Evolutionary conservation across 805 yeast species (phyloP), one percentile per base, ranked within the genome.

Genomic region (Isabelozyma rhagii): DNA sequence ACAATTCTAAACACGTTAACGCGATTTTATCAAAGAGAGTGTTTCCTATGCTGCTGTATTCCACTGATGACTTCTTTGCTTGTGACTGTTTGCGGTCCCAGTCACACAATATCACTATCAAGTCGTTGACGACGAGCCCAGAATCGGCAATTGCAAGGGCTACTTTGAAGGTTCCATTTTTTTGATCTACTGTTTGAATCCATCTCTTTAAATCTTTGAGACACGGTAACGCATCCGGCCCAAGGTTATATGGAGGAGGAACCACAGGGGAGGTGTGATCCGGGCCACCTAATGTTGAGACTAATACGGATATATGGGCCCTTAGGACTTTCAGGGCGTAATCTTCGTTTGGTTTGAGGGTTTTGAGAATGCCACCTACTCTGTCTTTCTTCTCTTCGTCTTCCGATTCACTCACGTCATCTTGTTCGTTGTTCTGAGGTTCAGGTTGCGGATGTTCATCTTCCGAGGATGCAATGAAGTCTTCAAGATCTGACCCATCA

Each of bases 241-340:
- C 98, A 3, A 92, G 76, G 51, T 81, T 82, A 60, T 94, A 94
- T 0, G 83, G 82, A 0, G 78, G 75, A 3, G 78, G 77, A 1
- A 67, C 64, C 2, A 62, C 54, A 11, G 58, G 45, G 0, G 85
- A 72, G 1, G 85, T 68, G 44, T 85, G 81, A 66, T 92, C 97
- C 0, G 85, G 80, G 1, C 97, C 98, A 47, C 99, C 99, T 2
- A 93, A 75, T 0, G 98, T 96, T 3, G 96, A 82, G 3, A 91
- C 89, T 39, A 92, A 75, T 41, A 89, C 82, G 11, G 92, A 80
- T 31, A 93, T 85, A 65, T 89, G 90, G 0, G 94, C 89, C 54
- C 79, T 78, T 39, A 85, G 66, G 13, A 82, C 59, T 51, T 70
- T 70, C 44, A 71, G 71, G 2, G 75, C 59, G 47, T 55, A 64